Evolutionary conservation across 768 basidiomycete species (phyloP).

Genomic region (Pulveroboletus sp.): DNA sequence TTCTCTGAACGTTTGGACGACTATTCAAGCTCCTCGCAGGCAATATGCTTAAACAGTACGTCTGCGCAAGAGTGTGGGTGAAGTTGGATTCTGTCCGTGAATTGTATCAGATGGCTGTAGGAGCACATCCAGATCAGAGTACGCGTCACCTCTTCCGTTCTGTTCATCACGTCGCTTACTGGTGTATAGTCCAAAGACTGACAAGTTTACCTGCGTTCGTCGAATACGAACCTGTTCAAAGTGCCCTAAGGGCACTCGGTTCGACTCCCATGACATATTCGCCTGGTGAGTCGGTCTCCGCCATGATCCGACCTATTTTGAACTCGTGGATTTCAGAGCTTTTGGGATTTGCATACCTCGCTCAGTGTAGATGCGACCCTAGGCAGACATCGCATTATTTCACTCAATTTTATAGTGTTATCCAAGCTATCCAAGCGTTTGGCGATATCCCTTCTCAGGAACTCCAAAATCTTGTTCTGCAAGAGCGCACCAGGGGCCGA

Average conservation of each 20-base stretch:
- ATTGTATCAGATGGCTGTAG: conserved; percentile 68
- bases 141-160: conserved; percentile 17
- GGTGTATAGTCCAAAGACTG: conserved; percentile 49
- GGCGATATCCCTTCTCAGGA: conserved; percentile 43
- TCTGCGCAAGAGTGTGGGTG: conserved; percentile 41
- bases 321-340: conserved; percentile 44
- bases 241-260: conserved; percentile 50
- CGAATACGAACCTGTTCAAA: conserved; percentile 37
- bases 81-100: conserved; percentile 59
- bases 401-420: conserved; percentile 50
- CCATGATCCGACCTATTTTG: not conserved
- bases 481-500: conserved; percentile 61
- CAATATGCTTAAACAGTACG: conserved; percentile 42
- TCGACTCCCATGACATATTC: conserved; percentile 65
- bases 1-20: conserved; percentile 1
- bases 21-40: conserved; percentile 33
- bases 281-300: conserved; percentile 41
- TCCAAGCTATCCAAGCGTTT: conserved; percentile 45
- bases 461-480: conserved; percentile 54
- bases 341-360: conserved; percentile 72
- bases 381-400: conserved; percentile 60
- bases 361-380: conserved; percentile 81
- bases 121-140: conserved; percentile 79
- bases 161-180: conserved; percentile 2
- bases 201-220: conserved; percentile 42